Percentiles rank a stretch among this genome's conserved stretches.
These are phyloP conservation scores for Abortiporus biennis DNA, from an alignment of 1,284 basidiomycete genomes.

Conservation along the genomic window DNA sequence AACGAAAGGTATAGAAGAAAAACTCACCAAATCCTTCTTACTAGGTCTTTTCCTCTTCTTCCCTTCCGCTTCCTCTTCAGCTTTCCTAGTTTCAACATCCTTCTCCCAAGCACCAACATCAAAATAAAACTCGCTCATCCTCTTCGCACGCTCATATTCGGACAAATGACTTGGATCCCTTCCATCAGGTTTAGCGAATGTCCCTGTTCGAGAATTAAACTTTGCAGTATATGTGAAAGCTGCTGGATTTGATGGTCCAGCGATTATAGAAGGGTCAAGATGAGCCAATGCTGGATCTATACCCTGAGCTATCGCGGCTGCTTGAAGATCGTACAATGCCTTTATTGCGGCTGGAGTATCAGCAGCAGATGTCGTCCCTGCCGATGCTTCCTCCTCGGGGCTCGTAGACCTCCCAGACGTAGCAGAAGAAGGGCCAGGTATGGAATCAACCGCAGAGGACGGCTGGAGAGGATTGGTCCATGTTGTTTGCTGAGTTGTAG, in stretches of 20 bases:
- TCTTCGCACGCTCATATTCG: conserved; percentile 77
- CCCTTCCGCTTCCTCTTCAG: conserved; percentile 44
- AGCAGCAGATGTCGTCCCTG: conserved; percentile 22
- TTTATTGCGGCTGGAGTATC: too few species aligned
- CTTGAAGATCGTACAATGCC: conserved; percentile 45
- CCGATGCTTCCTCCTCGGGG: conserved; percentile 15
- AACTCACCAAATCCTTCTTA: conserved; percentile 83
- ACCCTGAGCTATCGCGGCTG: conserved; percentile 64
- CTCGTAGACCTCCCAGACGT: conserved; percentile 16
- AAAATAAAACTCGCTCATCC: conserved; percentile 88
- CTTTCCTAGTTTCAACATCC: conserved; percentile 55
- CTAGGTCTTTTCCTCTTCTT: conserved; percentile 67
- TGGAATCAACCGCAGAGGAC: background rate
- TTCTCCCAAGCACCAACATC: conserved; percentile 80
- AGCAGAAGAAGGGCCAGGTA: conserved; percentile 14
- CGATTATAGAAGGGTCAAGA: conserved; percentile 69
- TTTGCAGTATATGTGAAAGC: conserved; percentile 57
- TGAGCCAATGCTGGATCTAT: conserved; percentile 83
- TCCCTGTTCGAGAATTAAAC: conserved; percentile 83
- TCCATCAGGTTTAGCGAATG: conserved; percentile 61
- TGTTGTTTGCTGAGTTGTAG: conserved; percentile 75
- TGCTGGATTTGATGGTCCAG: conserved; percentile 33
- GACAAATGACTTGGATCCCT: conserved; percentile 73
- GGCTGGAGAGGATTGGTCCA: conserved; percentile 79
- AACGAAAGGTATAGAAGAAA: conserved; percentile 7